Percentiles rank a stretch among this genome's conserved stretches.
Evolutionary conservation across 345 rosid genomes (phyloP).

Genomic region (Salix arbutifolia): DNA sequence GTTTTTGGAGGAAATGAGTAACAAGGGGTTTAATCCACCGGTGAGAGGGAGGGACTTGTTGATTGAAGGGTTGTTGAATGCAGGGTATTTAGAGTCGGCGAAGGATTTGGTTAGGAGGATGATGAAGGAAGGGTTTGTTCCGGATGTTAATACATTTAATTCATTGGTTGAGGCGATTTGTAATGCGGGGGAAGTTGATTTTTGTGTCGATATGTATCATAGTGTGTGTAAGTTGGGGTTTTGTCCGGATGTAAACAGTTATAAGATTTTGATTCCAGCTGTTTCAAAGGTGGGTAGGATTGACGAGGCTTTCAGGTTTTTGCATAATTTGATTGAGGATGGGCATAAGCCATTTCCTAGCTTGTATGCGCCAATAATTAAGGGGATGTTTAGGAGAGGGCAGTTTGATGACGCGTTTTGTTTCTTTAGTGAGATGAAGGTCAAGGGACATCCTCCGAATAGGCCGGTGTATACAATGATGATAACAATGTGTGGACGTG

Average conservation of each 20-base stretch:
- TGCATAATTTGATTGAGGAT: constrained; percentile 65
- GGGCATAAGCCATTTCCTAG: constrained; percentile 90
- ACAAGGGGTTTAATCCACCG: constrained; percentile 76
- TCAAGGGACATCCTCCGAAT: constrained; percentile 80
- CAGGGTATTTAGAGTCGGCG: constrained; percentile 76
- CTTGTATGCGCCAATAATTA: constrained; percentile 79
- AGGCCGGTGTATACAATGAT: constrained; percentile 87
- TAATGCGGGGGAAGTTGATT: constrained; percentile 66
- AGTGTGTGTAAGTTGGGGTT: constrained; percentile 64
- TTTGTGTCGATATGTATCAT: constrained; percentile 66
- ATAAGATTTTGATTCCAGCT: constrained; percentile 75
- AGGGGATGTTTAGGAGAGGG: constrained; percentile 69
- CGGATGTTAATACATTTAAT: constrained; percentile 62
- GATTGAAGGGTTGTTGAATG: constrained; percentile 73
- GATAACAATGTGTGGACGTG: constrained; percentile 88
- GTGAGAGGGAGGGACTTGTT: constrained; percentile 85
- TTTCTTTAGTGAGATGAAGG: constrained; percentile 84
- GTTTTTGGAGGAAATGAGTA: constrained; percentile 81
- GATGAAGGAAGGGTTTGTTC: constrained; percentile 67
- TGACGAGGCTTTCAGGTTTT: constrained; percentile 66
- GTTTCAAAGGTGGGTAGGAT: constrained; percentile 75
- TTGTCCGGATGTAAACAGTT: constrained; percentile 56
- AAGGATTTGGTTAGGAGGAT: constrained; percentile 69
- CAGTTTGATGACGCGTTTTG: constrained; percentile 83
- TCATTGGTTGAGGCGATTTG: constrained; percentile 53